Base-by-base conservation (phyloP, 148 eudicot species). In the Amaranthus palmeri region DNA sequence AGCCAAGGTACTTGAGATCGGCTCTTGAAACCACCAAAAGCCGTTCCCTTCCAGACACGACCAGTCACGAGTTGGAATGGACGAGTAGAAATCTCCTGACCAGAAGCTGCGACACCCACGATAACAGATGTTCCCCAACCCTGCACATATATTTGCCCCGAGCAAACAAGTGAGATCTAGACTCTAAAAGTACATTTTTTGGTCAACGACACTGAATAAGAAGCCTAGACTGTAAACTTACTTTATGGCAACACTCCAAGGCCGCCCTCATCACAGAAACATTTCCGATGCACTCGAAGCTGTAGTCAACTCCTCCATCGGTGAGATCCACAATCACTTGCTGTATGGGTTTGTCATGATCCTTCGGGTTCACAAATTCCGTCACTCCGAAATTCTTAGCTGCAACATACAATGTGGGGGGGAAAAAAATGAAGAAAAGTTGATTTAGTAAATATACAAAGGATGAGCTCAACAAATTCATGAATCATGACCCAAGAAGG, bases 1-100 rank as follows among this genome's bases (percentile, higher is more conserved):
- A 93, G 99, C 97, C 93, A 92, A 74, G 99, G 99, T 25, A 95
- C 99, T 71, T 95, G 99, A 46, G 99, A 92, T 11, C 99, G 96
- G 81, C 99, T 95, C 89, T 95, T 95, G 79, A 95, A 95, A 48
- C 99, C 99, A 25, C 98, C 98, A 85, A 93, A 93, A 40, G 98
- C 97, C 8, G 98, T 93, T 74, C 98, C 98, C 83, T 93, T 93
- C 98, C 98, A 93, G 44, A 93, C 97, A 74, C 98, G 97, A 45
- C 98, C 98, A 51, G 98, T 93, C 70, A 93, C 98, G 83, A 93
- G 76, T 81, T 91, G 97, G 86, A 93, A 93, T 42, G 98, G 98
- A 57, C 99, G 99, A 62, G 99, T 95, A 11, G 89, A 81, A 71
- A 95, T 92, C 87, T 95, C 99, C 78, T 95, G 92, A 67, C 99